phyloP scores from a whole-genome alignment of 192 early-diverging fungal genomes.

The Rhizoclosmatium sp. region DNA sequence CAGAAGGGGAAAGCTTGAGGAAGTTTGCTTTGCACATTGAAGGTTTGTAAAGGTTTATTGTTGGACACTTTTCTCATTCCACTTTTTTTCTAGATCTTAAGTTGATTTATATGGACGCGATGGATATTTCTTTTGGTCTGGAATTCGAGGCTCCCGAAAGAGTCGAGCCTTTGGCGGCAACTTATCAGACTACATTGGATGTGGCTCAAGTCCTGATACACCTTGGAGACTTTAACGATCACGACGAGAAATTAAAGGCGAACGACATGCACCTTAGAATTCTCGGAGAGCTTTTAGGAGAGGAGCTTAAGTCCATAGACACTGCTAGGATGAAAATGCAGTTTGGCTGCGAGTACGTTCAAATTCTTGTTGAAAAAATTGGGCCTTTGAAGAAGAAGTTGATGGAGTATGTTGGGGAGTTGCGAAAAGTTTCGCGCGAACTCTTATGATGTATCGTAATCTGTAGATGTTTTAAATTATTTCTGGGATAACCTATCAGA shows the following conservation, averaged over 20 bases:
- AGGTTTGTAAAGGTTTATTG: constrained; percentile 24
- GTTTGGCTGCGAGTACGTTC: constrained; percentile 45
- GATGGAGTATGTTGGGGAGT: constrained; percentile 38
- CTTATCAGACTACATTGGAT: constrained; percentile 29
- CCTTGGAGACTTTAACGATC: constrained; percentile 45
- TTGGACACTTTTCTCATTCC: constrained; percentile 1
- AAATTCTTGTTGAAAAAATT: constrained; percentile 40
- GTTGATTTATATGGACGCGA: constrained; percentile 39
- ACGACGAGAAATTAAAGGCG: constrained; percentile 2
- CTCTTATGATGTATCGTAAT: not conserved
- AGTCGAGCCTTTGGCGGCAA: constrained; percentile 14
- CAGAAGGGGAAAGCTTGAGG: constrained; percentile 42
- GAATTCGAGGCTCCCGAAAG: not conserved
- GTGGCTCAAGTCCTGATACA: constrained; percentile 43
- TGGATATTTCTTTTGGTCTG: constrained; percentile 42
- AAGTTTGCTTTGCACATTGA: constrained; percentile 55
- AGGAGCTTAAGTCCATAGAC: constrained; percentile 12
- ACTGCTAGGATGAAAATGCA: constrained; percentile 28
- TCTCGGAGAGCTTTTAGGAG: constrained; percentile 34
- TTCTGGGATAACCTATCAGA: not conserved
- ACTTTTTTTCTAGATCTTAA: constrained; percentile 39
- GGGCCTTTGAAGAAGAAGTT: constrained; percentile 41
- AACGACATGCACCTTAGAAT: constrained; percentile 30
- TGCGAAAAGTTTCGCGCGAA: constrained; percentile 25
- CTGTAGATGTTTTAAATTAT: not conserved